Conservation (phyloP, 1,139 yeast genomes). For the Torulaspora pretoriensis region DNA sequence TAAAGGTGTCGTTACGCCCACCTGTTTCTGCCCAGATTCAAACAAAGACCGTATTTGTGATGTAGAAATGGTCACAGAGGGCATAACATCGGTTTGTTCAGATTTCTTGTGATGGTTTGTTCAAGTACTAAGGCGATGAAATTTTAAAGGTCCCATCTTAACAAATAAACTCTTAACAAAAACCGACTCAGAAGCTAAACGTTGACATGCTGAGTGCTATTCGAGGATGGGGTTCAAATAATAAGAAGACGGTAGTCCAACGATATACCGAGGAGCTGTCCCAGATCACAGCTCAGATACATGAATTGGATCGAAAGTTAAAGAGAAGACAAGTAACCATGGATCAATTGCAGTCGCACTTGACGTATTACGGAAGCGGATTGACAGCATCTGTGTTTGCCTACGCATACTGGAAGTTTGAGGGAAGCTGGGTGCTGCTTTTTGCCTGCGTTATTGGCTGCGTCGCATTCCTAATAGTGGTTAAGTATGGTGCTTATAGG, state of each 20-base stretch:
- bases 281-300: slow-evolving; percentile 29
- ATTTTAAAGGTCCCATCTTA: slow-evolving; percentile 3
- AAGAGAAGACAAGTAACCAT: slow-evolving; percentile 20
- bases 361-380: slow-evolving; percentile 24
- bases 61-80: slow-evolving; percentile 27
- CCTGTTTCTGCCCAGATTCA: slow-evolving; percentile 15
- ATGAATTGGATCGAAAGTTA: slow-evolving; percentile 25
- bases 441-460: slow-evolving; percentile 8
- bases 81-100: slow-evolving; percentile 20
- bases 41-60: slow-evolving; percentile 20
- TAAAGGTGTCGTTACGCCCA: slow-evolving; percentile 41
- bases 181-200: background rate
- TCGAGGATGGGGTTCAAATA: slow-evolving; percentile 10
- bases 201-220: slow-evolving; percentile 16
- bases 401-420: slow-evolving; percentile 12
- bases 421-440: slow-evolving; percentile 6
- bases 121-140: background rate
- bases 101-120: background rate
- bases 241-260: slow-evolving; percentile 24
- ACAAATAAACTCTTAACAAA: background rate
- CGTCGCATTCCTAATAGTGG: slow-evolving; percentile 11
- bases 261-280: slow-evolving; percentile 32
- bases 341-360: slow-evolving; percentile 18
- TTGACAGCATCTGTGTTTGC: slow-evolving; percentile 12
- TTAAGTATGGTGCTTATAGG: slow-evolving; percentile 13